phyloP scores from a whole-genome alignment of 2,329 filamentous ascomycete species.

The Neoarthrinium moseri region DNA sequence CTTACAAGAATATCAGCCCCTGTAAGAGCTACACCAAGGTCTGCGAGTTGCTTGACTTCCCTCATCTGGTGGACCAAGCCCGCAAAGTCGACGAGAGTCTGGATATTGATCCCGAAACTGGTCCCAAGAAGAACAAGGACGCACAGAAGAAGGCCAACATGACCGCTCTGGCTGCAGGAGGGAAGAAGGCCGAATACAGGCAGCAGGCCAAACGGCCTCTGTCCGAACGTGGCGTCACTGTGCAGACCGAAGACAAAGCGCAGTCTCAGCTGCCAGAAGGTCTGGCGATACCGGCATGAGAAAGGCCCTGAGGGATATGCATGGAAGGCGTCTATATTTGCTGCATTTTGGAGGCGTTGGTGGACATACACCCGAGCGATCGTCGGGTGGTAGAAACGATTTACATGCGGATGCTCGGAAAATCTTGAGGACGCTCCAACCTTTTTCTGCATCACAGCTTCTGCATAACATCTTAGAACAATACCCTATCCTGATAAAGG shows the following conservation, averaged over 20 bases:
- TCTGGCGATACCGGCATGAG: conserved; percentile 7
- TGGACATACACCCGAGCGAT: no score
- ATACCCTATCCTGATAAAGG: no score
- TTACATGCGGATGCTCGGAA: no score
- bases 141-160: conserved; percentile 24
- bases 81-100: conserved; percentile 63
- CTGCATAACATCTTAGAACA: no score
- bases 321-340: conserved; percentile 2
- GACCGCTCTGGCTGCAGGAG: conserved; percentile 47
- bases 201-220: conserved; percentile 25
- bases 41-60: conserved; percentile 64
- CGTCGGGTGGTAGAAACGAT: no score
- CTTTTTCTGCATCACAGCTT: no score
- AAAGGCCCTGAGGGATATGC: neutral
- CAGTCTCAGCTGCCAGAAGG: conserved; percentile 10
- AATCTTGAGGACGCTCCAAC: no score
- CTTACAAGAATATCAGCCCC: conserved; percentile 59
- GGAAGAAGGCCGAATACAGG: conserved; percentile 37
- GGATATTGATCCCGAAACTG: conserved; percentile 54
- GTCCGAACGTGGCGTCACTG: conserved; percentile 27
- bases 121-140: conserved; percentile 37
- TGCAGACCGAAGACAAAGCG: conserved; percentile 9
- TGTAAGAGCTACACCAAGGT: conserved; percentile 71
- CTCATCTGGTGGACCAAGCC: conserved; percentile 63
- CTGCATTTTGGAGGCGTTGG: conserved; percentile 8